Percentiles rank a stretch among this genome's conserved stretches.
Conservation (phyloP, 2,329 filamentous ascomycete species). For the Capronia americana region DNA sequence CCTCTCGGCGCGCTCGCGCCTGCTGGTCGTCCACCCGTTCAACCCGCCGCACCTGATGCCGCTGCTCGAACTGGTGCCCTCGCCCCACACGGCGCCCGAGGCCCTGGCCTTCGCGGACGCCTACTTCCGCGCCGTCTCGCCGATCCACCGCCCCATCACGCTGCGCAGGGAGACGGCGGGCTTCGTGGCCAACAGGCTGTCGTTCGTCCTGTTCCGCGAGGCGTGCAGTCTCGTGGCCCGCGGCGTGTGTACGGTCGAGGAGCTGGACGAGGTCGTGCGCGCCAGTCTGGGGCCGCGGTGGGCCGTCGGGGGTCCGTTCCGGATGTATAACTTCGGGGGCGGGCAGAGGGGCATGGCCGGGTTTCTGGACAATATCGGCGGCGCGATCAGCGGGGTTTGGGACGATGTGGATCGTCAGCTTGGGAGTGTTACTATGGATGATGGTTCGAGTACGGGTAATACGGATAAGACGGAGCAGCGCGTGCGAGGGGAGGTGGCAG, state of each 20-base stretch:
- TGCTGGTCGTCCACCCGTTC: constrained; percentile 66
- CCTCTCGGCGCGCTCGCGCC: constrained; percentile 39
- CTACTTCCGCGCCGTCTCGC: constrained; percentile 92
- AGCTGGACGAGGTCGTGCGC: constrained; percentile 61
- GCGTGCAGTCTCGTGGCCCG: constrained; percentile 61
- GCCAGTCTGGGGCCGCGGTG: constrained; percentile 61
- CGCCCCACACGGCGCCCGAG: constrained; percentile 48
- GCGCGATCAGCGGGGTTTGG: constrained; percentile 63
- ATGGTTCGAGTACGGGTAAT: not conserved
- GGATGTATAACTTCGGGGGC: constrained; percentile 65
- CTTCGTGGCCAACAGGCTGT: constrained; percentile 65
- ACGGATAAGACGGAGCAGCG: not conserved
- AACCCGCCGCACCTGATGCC: constrained; percentile 69
- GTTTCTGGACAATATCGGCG: constrained; percentile 63
- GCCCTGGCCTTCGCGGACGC: constrained; percentile 55
- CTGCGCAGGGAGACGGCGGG: constrained; percentile 88
- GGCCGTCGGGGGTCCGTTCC: constrained; percentile 63
- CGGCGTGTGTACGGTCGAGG: constrained; percentile 59
- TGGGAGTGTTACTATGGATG: not conserved
- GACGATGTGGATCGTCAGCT: constrained; percentile 44
- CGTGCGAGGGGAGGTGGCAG: not conserved
- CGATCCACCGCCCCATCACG: constrained; percentile 96
- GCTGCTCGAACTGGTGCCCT: constrained; percentile 63
- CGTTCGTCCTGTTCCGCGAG: constrained; percentile 63
- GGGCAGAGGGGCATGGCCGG: constrained; percentile 59